Base-by-base conservation (phyloP, 139 green algal genomes). In the Penium margaritaceum region DNA sequence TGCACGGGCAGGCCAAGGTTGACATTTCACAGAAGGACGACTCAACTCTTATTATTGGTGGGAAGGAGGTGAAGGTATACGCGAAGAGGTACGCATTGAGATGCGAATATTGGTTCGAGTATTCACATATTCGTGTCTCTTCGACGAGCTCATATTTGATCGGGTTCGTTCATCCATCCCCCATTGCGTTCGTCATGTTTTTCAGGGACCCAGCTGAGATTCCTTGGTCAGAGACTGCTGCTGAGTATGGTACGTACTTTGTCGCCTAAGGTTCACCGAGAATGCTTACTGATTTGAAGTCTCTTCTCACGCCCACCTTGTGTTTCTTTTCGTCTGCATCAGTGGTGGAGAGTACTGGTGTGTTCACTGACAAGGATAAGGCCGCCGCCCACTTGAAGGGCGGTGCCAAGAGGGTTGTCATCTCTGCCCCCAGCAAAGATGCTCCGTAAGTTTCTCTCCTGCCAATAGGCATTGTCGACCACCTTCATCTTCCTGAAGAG, bases 331-430 rank as follows among this genome's bases (percentile, higher is more conserved):
- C n/a, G n/a, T n/a, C n/a, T n/a, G n/a, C n/a, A n/a, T n/a, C n/a
- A n/a, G 89, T 98, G 3, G 87, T 95, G 5, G 93, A 98, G 82
- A 89, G 85, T 63, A 97, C 93, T 2, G 93, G 93, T 69, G 92
- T 80, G 19, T 80, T 80, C 54, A 80, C 73, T 19, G 55, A 35
- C 39, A 55, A 51, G 14, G 63, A 0, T 14, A 80, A 80, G 53
- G 73, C 73, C 24, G 64, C 51, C 14, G 73, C 73, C 34, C 73
- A 80, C 38, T 30, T 80, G 1, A 78, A 78, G 71, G 71, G 34
- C 30, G 94, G 94, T 71, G 94, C 94, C 86, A 95, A 96, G 89
- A 97, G 92, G 81, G 90, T 97, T 1, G 79, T 97, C 81, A 96
- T 97, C 85, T 91, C 87, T 21, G 92, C 92, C 0, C 92, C 92